Percentiles rank a stretch among this genome's conserved stretches.
phyloP scores from a whole-genome alignment of 768 basidiomycete species.

The Stropharia rugosoannulata region DNA sequence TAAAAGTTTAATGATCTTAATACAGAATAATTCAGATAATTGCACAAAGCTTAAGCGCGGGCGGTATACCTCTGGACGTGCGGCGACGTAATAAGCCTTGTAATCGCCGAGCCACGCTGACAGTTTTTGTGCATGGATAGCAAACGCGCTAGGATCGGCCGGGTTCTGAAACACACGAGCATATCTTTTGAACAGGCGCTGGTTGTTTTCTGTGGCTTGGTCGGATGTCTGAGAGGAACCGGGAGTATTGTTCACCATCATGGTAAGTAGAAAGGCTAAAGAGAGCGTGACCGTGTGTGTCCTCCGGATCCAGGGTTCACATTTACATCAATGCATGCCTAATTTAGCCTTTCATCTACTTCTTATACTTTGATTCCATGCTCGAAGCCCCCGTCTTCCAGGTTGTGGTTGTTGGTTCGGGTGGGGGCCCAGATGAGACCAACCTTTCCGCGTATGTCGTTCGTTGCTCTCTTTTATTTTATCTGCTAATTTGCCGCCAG shows the following conservation, averaged over 20 bases:
- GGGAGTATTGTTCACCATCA: background rate
- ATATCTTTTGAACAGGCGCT: constrained; percentile 38
- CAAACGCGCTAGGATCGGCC: constrained; percentile 23
- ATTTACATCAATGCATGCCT: constrained; percentile 1
- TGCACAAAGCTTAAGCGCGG: background rate
- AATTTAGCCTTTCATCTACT: constrained; percentile 3
- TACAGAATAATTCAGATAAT: constrained; percentile 1
- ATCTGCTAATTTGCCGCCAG: constrained; percentile 34
- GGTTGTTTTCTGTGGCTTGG: constrained; percentile 27
- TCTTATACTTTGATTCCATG: constrained; percentile 5
- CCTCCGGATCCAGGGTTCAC: constrained; percentile 1
- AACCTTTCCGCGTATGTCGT: constrained; percentile 79
- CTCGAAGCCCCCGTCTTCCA: constrained; percentile 47
- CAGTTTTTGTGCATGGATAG: constrained; percentile 33
- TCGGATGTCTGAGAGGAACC: constrained; percentile 3
- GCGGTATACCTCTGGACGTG: constrained; percentile 44
- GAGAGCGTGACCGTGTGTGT: constrained; percentile 14
- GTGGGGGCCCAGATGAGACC: constrained; percentile 89
- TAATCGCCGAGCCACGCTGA: constrained; percentile 43
- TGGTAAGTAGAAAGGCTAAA: background rate
- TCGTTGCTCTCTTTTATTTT: constrained; percentile 14
- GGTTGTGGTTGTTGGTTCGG: constrained; percentile 74
- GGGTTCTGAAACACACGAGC: constrained; percentile 29
- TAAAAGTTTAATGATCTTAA: constrained; percentile 50
- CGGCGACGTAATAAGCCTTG: constrained; percentile 52